These are phyloP conservation scores for Backusella mclennaniae DNA, from an alignment of 192 early-diverging fungal species.

Conservation along the genomic window DNA sequence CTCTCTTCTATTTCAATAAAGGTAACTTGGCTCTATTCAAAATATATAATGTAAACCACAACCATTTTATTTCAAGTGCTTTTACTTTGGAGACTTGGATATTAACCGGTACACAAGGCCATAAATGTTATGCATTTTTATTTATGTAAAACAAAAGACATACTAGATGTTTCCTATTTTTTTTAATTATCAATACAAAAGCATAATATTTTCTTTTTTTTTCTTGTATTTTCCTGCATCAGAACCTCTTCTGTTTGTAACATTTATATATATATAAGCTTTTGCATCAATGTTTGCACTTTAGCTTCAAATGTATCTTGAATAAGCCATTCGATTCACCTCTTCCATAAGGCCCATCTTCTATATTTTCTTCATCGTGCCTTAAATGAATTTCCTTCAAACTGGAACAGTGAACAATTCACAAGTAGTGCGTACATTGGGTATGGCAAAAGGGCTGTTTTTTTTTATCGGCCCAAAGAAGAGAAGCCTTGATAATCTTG, in stretches of 20 bases:
- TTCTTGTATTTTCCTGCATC: not conserved
- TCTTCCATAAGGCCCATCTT: constrained; percentile 38
- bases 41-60: too few species aligned
- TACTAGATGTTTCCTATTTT: too few species aligned
- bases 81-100: too few species aligned
- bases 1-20: too few species aligned
- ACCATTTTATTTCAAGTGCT: too few species aligned
- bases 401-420: constrained; percentile 26
- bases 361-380: constrained; percentile 30
- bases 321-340: constrained; percentile 23
- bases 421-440: constrained; percentile 24
- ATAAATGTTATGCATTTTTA: too few species aligned
- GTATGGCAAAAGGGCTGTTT: constrained; percentile 19
- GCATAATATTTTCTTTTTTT: too few species aligned
- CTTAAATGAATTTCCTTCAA: constrained; percentile 49
- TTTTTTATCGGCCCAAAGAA: constrained; percentile 22
- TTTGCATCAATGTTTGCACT: constrained; percentile 15
- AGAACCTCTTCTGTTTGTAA: not conserved
- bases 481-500: constrained; percentile 32
- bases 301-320: constrained; percentile 41
- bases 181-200: too few species aligned
- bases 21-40: too few species aligned
- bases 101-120: too few species aligned
- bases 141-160: too few species aligned
- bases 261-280: not conserved